Base-by-base conservation (phyloP, 1,284 basidiomycete genomes). In the Microbotryum intermedium region DNA sequence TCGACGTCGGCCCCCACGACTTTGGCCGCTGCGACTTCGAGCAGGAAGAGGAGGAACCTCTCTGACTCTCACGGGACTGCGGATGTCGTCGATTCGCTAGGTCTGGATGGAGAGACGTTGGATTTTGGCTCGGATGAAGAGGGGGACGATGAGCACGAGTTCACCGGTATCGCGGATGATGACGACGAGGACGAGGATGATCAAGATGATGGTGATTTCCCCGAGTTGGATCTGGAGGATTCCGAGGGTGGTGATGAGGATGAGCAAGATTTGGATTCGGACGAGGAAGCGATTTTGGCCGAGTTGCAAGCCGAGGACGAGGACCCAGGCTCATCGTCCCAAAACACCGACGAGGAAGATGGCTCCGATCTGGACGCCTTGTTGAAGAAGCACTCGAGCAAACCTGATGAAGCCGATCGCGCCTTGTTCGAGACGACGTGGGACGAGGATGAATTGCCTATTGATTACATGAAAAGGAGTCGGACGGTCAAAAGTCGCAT, bases 401-500 rank as follows among this genome's bases (percentile, higher is more conserved):
- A 77, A 62, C 76, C 76, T 9, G 65, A 70, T 60, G 76, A 77
- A 66, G 60, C 60, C 18, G 71, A 69, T 21, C 65, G 59, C 45
- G 50, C 57, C 25, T 29, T 61, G 42, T 69, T 67, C 55, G 71
- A 72, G 66, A 65, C 69, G 34, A 64, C 74, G 55, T 75, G 73
- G 34, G 70, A 72, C 47, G 68, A 71, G 11, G 64, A 62, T n/a
- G 51, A 62, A 9, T 58, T 69, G 56, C 71, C 72, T 52, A 61
- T 65, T 4, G 74, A 76, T 57, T 77, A 74, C 55, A 75, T 72
- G 54, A 68, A 70, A 39, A 66, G 71, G 50, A 72, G 72, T 30
- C 60, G 64, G 25, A 66, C 70, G 50, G 73, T 89, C 57, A 80
- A 84, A 58, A 90, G 88, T 57, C 78, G 84, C 59, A 85, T 97